Conservation (phyloP, 768 basidiomycete species). For the Rhodotorula toruloides region DNA sequence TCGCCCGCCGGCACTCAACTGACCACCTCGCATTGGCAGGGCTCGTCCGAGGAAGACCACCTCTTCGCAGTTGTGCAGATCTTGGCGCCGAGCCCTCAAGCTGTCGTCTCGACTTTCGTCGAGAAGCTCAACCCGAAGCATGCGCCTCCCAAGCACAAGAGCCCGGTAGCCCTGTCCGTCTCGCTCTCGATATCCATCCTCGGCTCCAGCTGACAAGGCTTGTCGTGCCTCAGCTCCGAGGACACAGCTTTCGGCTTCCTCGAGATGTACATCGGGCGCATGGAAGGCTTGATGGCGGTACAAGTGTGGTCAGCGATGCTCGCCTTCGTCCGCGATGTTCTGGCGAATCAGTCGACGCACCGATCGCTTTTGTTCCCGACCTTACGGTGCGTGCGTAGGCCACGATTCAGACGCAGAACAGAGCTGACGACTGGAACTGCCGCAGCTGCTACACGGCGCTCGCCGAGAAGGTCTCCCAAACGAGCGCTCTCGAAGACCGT, state of each 20-base stretch:
- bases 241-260: conserved; percentile 81
- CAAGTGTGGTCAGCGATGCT: conserved; percentile 85
- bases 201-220: conserved; percentile 52
- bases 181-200: not conserved
- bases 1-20: not conserved
- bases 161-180: conserved; percentile 8
- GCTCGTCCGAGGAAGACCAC: conserved; percentile 46
- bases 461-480: conserved; percentile 78
- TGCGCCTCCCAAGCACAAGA: conserved; percentile 1
- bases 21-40: conserved; percentile 3
- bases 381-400: conserved; percentile 66
- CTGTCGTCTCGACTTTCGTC: conserved; percentile 79
- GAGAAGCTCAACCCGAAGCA: conserved; percentile 58
- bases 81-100: conserved; percentile 76
- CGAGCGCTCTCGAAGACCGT: conserved; percentile 83
- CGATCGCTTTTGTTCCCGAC: conserved; percentile 66
- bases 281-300: conserved; percentile 85
- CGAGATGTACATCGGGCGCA: conserved; percentile 70
- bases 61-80: conserved; percentile 79
- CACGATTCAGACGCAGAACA: no score
- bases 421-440: not conserved
- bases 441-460: conserved; percentile 68
- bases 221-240: conserved; percentile 72
- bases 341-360: conserved; percentile 62
- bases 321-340: conserved; percentile 70